Evolutionary conservation across 1,284 basidiomycete species (phyloP).

Genomic region (Moniliophthora roreri): DNA sequence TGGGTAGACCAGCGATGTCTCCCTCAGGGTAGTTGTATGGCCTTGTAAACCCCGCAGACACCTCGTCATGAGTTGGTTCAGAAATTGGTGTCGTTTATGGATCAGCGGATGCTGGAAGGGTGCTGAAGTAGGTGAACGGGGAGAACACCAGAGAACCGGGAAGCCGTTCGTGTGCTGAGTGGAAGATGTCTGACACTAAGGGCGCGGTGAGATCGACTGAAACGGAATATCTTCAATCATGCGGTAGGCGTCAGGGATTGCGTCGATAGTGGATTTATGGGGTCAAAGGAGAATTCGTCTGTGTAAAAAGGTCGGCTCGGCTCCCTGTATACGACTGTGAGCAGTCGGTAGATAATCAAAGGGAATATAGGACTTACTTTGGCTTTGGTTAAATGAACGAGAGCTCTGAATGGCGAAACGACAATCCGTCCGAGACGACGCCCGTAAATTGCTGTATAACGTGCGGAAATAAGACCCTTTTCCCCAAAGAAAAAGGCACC

Average conservation of each 20-base stretch:
- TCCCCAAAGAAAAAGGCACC: too few species aligned
- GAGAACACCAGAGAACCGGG: too few species aligned
- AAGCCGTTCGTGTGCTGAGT: constrained; percentile 20
- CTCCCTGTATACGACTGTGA: constrained; percentile 48
- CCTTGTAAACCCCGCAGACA: not conserved
- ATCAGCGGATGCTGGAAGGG: not conserved
- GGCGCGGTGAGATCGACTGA: constrained; percentile 73
- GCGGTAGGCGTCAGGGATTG: constrained; percentile 8
- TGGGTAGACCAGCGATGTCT: not conserved
- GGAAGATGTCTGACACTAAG: constrained; percentile 46
- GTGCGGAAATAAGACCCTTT: constrained; percentile 33
- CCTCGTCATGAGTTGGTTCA: not conserved
- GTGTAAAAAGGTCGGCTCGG: constrained; percentile 43
- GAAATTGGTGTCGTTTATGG: not conserved
- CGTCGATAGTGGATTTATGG: constrained; percentile 12
- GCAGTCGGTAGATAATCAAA: constrained; percentile 11
- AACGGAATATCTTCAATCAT: constrained; percentile 48
- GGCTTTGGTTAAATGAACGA: constrained; percentile 68
- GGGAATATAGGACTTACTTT: constrained; percentile 46
- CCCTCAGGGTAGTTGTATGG: not conserved
- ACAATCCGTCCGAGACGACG: constrained; percentile 56
- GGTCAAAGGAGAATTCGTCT: constrained; percentile 13
- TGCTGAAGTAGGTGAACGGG: not conserved
- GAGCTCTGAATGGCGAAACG: constrained; percentile 68
- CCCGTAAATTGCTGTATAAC: constrained; percentile 65